Base-by-base conservation (phyloP, 2,329 filamentous ascomycete genomes). In the Parastagonospora nodorum region DNA sequence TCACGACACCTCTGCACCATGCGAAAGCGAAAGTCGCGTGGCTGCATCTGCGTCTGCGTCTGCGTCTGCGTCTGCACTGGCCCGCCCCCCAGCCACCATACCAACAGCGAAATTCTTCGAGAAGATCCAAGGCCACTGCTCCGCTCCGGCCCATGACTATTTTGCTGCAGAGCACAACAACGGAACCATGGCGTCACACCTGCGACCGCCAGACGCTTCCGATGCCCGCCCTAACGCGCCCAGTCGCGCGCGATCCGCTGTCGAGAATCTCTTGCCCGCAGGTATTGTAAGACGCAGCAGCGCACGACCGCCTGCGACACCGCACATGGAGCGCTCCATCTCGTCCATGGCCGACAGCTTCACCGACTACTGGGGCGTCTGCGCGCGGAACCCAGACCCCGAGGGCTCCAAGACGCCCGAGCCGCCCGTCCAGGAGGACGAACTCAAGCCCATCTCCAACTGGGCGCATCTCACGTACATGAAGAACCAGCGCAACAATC, bases 261-360 rank as follows among this genome's bases (percentile, higher is more conserved):
- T 68, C 51, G 68, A 72, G 29, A 65, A 66, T 51, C 58, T 69
- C 16, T 53, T 69, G 27, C 66, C 68, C 16, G 55, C 60, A 42
- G 63, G 53, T 44, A 58, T 67, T 51, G 42, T 61, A 30, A 64
- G 57, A 41, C 55, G 59, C 45, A 58, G 63, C 33, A 61, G 58
- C 32, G 38, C 55, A 29, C 60, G 60, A 31, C 56, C 61, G 14
- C 55, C 63, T 29, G 33, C 51, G 10, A 64, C 64, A 15, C 64
- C 68, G 31, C 64, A 59, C 31, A 60, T 67, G 53, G 68, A 71
- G 33, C 62, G 63, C 9, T 69, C 66, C 31, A 59, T 64, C 19
- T 67, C 64, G n/a, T 63, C 68, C 37, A 65, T 73, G 68, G 61
- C 62, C n/a, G 66, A 67, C 29, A 73, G 68, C 54, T 71, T 72